These are phyloP conservation scores for Pyrenula aspistea DNA, from an alignment of 495 filamentous ascomycete genomes.

Conservation along the genomic window DNA sequence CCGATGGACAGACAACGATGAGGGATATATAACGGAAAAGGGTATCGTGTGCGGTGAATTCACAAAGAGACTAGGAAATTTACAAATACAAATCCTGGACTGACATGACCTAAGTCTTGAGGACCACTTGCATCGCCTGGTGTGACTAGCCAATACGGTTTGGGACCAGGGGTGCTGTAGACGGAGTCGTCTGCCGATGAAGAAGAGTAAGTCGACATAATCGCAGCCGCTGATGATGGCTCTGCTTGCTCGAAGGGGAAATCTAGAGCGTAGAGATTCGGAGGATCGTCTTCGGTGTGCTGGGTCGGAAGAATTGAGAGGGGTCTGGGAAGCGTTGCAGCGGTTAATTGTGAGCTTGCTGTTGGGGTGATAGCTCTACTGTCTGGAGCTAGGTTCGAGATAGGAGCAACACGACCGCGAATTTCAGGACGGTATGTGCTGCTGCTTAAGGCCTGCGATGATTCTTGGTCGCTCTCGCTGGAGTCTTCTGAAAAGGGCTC, in stretches of 20 bases:
- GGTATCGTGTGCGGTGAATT: neutral
- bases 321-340: neutral
- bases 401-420: neutral
- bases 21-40: constrained; percentile 1
- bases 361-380: neutral
- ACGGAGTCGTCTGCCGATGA: constrained; percentile 5
- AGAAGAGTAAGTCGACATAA: constrained; percentile 10
- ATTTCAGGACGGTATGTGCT: neutral
- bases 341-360: neutral
- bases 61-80: neutral
- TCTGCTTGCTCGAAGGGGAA: neutral
- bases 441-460: neutral
- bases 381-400: neutral
- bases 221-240: neutral
- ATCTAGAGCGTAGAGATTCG: neutral
- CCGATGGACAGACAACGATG: too few species aligned
- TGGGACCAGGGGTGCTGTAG: constrained; percentile 6
- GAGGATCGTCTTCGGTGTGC: neutral
- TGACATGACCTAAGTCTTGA: constrained; percentile 10
- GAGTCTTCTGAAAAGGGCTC: neutral
- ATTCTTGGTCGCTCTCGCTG: neutral
- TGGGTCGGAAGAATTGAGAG: neutral
- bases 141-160: constrained; percentile 1
- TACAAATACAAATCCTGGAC: constrained; percentile 4
- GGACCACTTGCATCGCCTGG: constrained; percentile 10